These are phyloP conservation scores for Aspergillus clavatus DNA, from an alignment of 2,329 filamentous ascomycete species.

Conservation along the genomic window DNA sequence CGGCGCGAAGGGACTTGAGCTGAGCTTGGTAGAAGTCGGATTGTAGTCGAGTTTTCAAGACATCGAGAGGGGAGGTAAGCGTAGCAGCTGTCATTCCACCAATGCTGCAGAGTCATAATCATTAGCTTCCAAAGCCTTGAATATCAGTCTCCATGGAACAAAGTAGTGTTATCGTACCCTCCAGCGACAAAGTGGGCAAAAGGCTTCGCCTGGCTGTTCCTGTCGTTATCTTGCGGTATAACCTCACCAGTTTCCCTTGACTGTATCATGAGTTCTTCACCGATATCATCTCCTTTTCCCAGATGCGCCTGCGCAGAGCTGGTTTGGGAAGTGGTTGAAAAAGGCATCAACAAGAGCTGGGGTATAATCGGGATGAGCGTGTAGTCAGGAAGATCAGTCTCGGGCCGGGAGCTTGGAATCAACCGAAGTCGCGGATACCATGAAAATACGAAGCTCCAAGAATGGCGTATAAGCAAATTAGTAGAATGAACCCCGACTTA, in stretches of 20 bases:
- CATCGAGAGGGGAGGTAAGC: constrained; percentile 91
- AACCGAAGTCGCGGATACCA: too few species aligned
- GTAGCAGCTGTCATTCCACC: constrained; percentile 88
- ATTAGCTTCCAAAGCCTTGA: neutral
- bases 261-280: constrained; percentile 19
- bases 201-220: constrained; percentile 58
- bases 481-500: too few species aligned
- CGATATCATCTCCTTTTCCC: constrained; percentile 9
- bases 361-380: neutral
- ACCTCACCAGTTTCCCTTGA: constrained; percentile 39
- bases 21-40: constrained; percentile 92
- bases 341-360: constrained; percentile 16
- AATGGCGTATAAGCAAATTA: too few species aligned
- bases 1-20: constrained; percentile 60
- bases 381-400: too few species aligned
- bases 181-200: constrained; percentile 91
- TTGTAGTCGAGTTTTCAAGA: constrained; percentile 87
- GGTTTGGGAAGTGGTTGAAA: constrained; percentile 19
- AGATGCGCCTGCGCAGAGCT: constrained; percentile 26
- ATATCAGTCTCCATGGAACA: neutral
- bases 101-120: constrained; percentile 50
- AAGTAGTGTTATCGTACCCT: constrained; percentile 56
- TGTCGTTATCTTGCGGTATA: constrained; percentile 23
- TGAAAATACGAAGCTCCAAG: neutral
- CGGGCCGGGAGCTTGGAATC: too few species aligned